phyloP scores from a whole-genome alignment of 2,329 filamentous ascomycete species.

The Ophiostoma sp. region DNA sequence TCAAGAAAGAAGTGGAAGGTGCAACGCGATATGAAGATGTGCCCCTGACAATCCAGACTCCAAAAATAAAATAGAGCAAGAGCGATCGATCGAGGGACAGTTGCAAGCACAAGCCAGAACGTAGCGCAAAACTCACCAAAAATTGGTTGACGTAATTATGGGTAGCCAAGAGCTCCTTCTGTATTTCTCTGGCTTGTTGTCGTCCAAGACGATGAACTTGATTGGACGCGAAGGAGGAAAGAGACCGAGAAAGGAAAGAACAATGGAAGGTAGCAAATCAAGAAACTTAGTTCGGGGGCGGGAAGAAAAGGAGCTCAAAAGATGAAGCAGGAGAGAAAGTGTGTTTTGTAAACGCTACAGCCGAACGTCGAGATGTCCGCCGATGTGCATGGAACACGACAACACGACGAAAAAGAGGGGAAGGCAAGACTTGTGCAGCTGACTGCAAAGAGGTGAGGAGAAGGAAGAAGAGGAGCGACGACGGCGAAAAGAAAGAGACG shows the following conservation, averaged over 20 bases:
- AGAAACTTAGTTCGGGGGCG: background rate
- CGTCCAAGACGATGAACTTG: background rate
- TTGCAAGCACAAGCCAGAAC: background rate
- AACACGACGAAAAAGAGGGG: background rate
- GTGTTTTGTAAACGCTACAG: background rate
- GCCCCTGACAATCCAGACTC: background rate
- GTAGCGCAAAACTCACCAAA: constrained; percentile 6
- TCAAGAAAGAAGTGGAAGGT: background rate
- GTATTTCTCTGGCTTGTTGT: background rate
- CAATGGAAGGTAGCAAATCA: background rate
- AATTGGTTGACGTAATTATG: constrained; percentile 17
- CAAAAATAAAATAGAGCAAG: background rate
- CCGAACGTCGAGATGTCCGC: background rate
- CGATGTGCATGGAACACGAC: background rate
- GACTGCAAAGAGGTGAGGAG: background rate
- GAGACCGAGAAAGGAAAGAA: constrained; percentile 15
- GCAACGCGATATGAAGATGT: background rate
- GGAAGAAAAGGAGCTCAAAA: background rate
- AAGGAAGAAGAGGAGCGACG: background rate
- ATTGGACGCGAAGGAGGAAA: background rate
- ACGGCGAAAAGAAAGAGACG: background rate
- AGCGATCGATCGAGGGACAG: background rate
- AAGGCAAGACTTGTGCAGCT: background rate
- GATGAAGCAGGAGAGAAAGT: background rate
- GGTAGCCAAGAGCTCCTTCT: constrained; percentile 7